A percentile compares a stretch with the other conserved stretches of the same genome.
Evolutionary conservation across 768 basidiomycete genomes (phyloP).

Genomic region (Hypholoma sublateritium): DNA sequence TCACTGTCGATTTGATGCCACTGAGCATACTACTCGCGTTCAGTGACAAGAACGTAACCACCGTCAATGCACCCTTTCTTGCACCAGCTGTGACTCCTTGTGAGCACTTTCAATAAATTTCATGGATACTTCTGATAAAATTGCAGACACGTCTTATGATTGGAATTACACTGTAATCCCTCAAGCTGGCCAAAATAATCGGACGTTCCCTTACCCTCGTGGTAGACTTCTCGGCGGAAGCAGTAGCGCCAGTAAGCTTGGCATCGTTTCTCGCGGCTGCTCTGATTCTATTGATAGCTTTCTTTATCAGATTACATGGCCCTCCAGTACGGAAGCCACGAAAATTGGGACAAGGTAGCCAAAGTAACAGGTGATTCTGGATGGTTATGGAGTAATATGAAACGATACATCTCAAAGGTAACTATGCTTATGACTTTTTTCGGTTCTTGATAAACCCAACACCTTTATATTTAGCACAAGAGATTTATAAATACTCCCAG

Average conservation of each 20-base stretch:
- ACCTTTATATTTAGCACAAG: constrained; percentile 30
- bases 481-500: constrained; percentile 23
- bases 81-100: constrained; percentile 16
- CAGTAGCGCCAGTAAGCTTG: background rate
- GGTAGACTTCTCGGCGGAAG: background rate
- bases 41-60: constrained; percentile 14
- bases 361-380: constrained; percentile 31
- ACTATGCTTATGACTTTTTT: too few relatives aligned
- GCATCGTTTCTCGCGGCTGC: too few relatives aligned
- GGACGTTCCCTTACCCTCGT: background rate
- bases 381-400: constrained; percentile 37
- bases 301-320: constrained; percentile 29
- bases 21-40: background rate
- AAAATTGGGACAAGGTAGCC: constrained; percentile 37
- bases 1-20: background rate
- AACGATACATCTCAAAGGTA: constrained; percentile 32
- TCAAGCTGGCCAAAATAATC: background rate
- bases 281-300: too few relatives aligned
- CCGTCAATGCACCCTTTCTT: constrained; percentile 14
- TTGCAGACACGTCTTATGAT: background rate
- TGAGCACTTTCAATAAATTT: background rate
- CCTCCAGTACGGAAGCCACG: constrained; percentile 32
- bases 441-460: too few relatives aligned
- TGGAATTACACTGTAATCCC: background rate
- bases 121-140: background rate